A percentile compares a stretch with the other conserved stretches of the same genome.
phyloP scores from a whole-genome alignment of 495 filamentous ascomycete species.

The Lasiosphaeria hispida region DNA sequence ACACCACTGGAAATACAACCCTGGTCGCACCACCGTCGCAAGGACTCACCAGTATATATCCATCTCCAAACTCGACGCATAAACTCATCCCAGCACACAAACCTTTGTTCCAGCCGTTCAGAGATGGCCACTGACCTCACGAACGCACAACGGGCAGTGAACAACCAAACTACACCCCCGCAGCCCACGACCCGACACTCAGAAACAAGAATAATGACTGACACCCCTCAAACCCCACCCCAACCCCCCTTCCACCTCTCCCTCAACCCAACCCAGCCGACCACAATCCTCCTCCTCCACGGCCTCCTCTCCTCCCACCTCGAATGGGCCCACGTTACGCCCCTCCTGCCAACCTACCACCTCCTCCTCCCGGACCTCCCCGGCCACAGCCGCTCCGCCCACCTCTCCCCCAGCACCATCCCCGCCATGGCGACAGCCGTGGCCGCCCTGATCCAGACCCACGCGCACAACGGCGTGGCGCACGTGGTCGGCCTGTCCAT shows the following conservation, averaged over 20 bases:
- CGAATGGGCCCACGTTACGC: conserved; percentile 31
- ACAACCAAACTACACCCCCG: too few relatives aligned
- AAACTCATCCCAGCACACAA: too few relatives aligned
- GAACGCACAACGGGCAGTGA: too few relatives aligned
- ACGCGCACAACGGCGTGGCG: conserved; percentile 28
- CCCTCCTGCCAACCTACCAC: conserved; percentile 33
- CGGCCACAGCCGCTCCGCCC: conserved; percentile 29
- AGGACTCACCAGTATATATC: too few relatives aligned
- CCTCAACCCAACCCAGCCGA: conserved; percentile 6
- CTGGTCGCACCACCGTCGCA: too few relatives aligned
- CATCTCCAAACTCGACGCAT: too few relatives aligned
- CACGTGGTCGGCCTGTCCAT: conserved; percentile 35
- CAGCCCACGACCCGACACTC: too few relatives aligned
- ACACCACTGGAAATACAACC: too few relatives aligned
- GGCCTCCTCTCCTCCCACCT: conserved; percentile 32
- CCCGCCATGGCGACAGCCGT: conserved; percentile 23
- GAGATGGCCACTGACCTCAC: too few relatives aligned
- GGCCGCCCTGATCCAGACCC: conserved; percentile 28
- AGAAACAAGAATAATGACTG: too few relatives aligned
- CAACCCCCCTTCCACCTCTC: conserved; percentile 1
- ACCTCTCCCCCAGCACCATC: conserved; percentile 24
- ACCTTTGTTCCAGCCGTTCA: too few relatives aligned
- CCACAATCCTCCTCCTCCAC: conserved; percentile 36
- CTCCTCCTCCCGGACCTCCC: conserved; percentile 35
- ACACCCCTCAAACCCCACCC: not conserved